Evolutionary conservation across 2,329 filamentous ascomycete genomes (phyloP).

Genomic region (Calonectria naviculata): DNA sequence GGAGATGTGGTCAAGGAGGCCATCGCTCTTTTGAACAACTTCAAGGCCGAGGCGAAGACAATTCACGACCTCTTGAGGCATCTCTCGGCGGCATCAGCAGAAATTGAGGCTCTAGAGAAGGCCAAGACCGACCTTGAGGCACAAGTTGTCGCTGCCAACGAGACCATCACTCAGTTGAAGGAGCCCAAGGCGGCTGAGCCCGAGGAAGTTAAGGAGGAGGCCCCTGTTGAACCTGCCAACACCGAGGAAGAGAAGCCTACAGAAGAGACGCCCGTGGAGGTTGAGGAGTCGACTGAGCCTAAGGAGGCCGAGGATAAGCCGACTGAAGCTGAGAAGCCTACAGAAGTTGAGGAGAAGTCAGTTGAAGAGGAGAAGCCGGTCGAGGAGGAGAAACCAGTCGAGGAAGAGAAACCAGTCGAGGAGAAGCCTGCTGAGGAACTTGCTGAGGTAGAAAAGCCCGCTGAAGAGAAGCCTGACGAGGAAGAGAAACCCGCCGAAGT

Average conservation of each 20-base stretch:
- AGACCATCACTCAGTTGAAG: constrained; percentile 4
- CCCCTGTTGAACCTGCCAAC: neutral
- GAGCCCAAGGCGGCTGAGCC: neutral
- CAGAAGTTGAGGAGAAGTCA: neutral
- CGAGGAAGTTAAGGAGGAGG: neutral
- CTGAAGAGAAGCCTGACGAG: too few relatives aligned
- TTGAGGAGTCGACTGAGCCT: neutral
- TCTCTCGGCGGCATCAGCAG: constrained; percentile 20
- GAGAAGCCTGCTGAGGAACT: neutral
- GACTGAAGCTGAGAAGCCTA: neutral
- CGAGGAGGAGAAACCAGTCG: neutral
- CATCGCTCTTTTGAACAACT: constrained; percentile 19
- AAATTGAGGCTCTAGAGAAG: constrained; percentile 22
- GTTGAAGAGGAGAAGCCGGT: neutral
- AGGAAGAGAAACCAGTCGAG: neutral
- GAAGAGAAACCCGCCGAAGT: too few relatives aligned
- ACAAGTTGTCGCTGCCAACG: constrained; percentile 16
- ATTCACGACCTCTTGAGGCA: constrained; percentile 26
- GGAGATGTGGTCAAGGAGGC: constrained; percentile 25
- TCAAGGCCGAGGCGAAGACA: constrained; percentile 24
- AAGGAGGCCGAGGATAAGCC: neutral
- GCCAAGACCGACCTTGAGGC: constrained; percentile 20
- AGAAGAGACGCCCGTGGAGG: constrained; percentile 6
- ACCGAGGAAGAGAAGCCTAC: neutral
- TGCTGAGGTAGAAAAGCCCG: neutral